Percentiles rank a stretch among this genome's conserved stretches.
Evolutionary conservation across 306 rosid species (phyloP).

Genomic region (Cyclanthera cordifolia): DNA sequence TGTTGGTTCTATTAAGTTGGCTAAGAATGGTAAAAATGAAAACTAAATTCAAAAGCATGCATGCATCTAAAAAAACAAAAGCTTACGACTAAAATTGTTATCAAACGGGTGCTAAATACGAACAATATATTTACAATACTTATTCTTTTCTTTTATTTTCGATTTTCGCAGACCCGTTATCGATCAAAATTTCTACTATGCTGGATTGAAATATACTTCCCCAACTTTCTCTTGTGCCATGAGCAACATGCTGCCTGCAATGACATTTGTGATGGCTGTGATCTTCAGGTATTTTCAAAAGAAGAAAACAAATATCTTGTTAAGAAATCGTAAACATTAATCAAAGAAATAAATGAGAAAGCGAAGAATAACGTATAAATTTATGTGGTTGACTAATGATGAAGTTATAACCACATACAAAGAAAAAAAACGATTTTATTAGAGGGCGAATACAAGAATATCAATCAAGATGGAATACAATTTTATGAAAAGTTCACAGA

Average conservation of each 20-base stretch:
- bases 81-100: background rate
- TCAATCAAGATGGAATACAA: no score
- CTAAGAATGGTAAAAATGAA: background rate
- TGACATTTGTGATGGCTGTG: conserved; percentile 75
- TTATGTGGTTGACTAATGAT: no score
- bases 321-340: no score
- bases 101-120: background rate
- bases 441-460: no score
- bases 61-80: background rate
- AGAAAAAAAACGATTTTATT: no score
- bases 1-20: background rate
- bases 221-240: conserved; percentile 93
- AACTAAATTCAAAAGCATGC: no score
- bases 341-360: no score
- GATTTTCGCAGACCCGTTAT: conserved; percentile 58
- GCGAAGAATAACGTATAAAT: no score
- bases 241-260: conserved; percentile 88
- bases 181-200: conserved; percentile 89
- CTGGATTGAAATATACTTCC: conserved; percentile 68
- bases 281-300: conserved; percentile 62
- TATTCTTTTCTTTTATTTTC: background rate
- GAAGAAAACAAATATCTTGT: no score
- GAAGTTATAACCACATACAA: no score
- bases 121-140: background rate
- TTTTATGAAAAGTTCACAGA: no score